Conservation (phyloP, 345 rosid genomes). For the Xanthoceras sorbifolium region DNA sequence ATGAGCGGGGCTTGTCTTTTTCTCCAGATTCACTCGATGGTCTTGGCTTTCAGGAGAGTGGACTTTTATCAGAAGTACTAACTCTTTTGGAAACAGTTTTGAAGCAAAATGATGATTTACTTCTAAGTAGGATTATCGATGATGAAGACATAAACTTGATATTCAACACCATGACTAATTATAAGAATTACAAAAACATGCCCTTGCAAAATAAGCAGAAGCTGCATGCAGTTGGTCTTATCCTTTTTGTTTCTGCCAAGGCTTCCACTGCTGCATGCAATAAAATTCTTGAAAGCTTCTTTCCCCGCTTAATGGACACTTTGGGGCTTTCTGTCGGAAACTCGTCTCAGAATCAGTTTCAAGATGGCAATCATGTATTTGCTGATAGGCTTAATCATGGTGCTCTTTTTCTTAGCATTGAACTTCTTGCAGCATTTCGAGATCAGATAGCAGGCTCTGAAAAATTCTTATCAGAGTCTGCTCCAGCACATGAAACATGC, state of each 20-base stretch:
- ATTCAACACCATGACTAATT: conserved; percentile 51
- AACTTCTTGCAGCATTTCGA: conserved; percentile 73
- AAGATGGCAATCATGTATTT: conserved; percentile 26
- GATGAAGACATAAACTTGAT: conserved; percentile 60
- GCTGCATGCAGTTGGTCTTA: conserved; percentile 56
- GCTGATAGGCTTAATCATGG: conserved; percentile 54
- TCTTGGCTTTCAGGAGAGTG: conserved; percentile 42
- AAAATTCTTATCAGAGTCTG: conserved; percentile 25
- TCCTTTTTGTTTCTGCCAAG: conserved; percentile 67
- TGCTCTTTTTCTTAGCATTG: conserved; percentile 65
- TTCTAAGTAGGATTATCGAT: conserved; percentile 48
- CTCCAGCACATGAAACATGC: conserved; percentile 46
- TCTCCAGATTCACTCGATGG: conserved; percentile 48
- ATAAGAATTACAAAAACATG: conserved; percentile 44
- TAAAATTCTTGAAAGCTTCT: conserved; percentile 52
- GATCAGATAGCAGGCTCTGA: conserved; percentile 45
- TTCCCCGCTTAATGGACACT: conserved; percentile 53
- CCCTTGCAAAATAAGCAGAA: conserved; percentile 55
- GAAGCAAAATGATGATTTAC: conserved; percentile 49
- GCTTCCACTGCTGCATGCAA: conserved; percentile 67
- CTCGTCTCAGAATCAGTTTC: conserved; percentile 33
- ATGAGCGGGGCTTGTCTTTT: conserved; percentile 40
- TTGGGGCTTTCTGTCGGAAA: conserved; percentile 48
- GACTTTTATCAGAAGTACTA: conserved; percentile 62
- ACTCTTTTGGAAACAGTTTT: conserved; percentile 57